A percentile compares a stretch with the other conserved stretches of the same genome.
Conservation (phyloP, 345 rosid species). For the Combretum micranthum region DNA sequence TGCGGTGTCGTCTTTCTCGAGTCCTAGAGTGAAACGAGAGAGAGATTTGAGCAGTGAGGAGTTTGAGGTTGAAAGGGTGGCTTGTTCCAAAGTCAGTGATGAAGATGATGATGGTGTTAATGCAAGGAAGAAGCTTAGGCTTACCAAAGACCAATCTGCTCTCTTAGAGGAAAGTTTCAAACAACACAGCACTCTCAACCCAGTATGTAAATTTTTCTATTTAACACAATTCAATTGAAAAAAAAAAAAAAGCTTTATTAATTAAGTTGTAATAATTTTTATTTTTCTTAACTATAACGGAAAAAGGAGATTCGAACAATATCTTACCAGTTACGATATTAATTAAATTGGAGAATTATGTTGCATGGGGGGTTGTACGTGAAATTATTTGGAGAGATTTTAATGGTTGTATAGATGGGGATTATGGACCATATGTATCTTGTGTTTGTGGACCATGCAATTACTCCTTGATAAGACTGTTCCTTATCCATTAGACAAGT, state of each 20-base stretch:
- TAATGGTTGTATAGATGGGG: neutral
- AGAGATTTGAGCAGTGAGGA: slow-evolving; percentile 64
- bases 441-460: no score
- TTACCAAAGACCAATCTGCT: slow-evolving; percentile 86
- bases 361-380: neutral
- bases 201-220: slow-evolving; percentile 37
- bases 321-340: no score
- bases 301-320: no score
- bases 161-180: slow-evolving; percentile 94
- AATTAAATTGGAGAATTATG: no score
- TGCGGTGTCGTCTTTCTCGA: slow-evolving; percentile 49
- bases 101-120: slow-evolving; percentile 49
- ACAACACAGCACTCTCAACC: slow-evolving; percentile 88
- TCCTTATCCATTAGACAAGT: no score
- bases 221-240: no score
- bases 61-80: slow-evolving; percentile 37
- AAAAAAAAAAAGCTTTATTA: no score
- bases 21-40: slow-evolving; percentile 47
- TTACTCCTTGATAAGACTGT: no score
- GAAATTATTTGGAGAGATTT: neutral
- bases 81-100: slow-evolving; percentile 34
- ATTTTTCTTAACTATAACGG: no score
- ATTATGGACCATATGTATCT: neutral
- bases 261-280: no score
- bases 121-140: slow-evolving; percentile 87